phyloP scores from a whole-genome alignment of 1,139 yeast species.

The Hyphopichia wangnamkhiaoensis region DNA sequence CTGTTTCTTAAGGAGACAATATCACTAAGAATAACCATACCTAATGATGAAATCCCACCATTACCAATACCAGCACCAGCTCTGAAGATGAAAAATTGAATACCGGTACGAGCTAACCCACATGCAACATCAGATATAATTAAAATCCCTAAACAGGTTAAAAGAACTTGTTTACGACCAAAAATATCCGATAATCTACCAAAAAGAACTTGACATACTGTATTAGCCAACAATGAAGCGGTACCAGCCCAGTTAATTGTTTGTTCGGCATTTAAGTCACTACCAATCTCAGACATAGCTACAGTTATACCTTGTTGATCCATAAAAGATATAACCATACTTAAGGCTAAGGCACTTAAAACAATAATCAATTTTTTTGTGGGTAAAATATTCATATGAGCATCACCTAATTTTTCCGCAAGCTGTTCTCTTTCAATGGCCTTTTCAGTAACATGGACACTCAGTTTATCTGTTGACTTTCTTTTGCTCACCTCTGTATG shows the following conservation, averaged over 20 bases:
- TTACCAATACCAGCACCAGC: conserved; percentile 49
- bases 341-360: conserved; percentile 27
- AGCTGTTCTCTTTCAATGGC: conserved; percentile 13
- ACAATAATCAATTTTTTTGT: conserved; percentile 29
- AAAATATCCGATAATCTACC: conserved; percentile 47
- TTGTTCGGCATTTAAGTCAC: conserved; percentile 35
- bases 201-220: conserved; percentile 46
- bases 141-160: conserved; percentile 31
- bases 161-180: conserved; percentile 42
- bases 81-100: conserved; percentile 42
- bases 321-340: conserved; percentile 28
- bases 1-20: conserved; percentile 44
- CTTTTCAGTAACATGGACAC: conserved; percentile 6
- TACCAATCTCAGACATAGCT: conserved; percentile 37
- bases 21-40: conserved; percentile 46
- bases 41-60: conserved; percentile 44
- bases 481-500: too few relatives aligned
- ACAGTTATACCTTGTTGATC: conserved; percentile 49
- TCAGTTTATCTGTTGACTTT: neutral
- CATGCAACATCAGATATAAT: conserved; percentile 42
- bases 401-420: conserved; percentile 36
- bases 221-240: conserved; percentile 45
- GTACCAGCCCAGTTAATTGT: conserved; percentile 57
- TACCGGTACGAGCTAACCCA: conserved; percentile 42
- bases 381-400: conserved; percentile 37